These are phyloP conservation scores for Brassica rapa DNA, from an alignment of 345 rosid species.

Conservation along the genomic window DNA sequence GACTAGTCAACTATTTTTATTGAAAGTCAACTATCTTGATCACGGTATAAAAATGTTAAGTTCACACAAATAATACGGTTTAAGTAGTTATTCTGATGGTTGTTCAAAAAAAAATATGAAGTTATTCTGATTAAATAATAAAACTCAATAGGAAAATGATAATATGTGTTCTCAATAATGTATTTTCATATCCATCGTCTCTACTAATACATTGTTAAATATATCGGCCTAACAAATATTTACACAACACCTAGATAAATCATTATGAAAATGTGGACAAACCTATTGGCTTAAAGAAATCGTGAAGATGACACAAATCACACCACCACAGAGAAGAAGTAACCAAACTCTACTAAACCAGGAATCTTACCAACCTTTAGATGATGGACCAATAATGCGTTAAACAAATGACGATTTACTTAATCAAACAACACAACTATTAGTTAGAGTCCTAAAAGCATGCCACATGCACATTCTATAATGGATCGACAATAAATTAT, in stretches of 20 bases:
- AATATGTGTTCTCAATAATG: neutral
- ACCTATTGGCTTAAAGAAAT: neutral
- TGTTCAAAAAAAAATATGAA: neutral
- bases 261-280: neutral
- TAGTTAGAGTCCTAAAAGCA: slow-evolving; percentile 14
- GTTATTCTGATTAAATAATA: neutral
- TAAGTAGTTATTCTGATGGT: too few relatives aligned
- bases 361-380: slow-evolving; percentile 4
- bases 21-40: neutral
- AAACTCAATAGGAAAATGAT: neutral
- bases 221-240: neutral
- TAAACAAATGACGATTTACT: neutral
- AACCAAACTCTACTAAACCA: neutral
- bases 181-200: neutral
- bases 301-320: slow-evolving; percentile 20
- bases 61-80: neutral
- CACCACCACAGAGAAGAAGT: slow-evolving; percentile 2
- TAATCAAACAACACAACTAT: slow-evolving; percentile 5
- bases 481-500: slow-evolving; percentile 4
- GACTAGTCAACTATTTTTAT: neutral
- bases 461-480: slow-evolving; percentile 30
- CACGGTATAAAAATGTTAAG: neutral
- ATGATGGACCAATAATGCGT: slow-evolving; percentile 5
- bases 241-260: neutral
- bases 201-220: neutral